Base-by-base conservation (phyloP, 352 stramenopile species). In the Pythium scleroteichum region DNA sequence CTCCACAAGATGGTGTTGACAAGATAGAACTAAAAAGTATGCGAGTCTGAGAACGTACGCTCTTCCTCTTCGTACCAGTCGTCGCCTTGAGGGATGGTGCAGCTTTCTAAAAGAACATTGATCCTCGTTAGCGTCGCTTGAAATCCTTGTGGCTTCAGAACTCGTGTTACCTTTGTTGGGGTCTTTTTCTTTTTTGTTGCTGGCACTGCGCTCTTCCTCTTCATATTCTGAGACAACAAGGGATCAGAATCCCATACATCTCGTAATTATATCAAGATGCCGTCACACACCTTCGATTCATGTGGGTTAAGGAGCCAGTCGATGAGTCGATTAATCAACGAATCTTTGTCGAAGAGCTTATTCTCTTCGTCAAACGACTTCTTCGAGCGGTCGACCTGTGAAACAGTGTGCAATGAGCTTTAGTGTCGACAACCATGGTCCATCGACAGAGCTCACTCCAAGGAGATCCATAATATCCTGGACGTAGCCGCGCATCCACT, bases 401-500 rank as follows among this genome's bases (percentile, higher is more conserved):
- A 27, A 40, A 53, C 6, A 19, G 29, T 35, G 10, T 35, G 29
- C 10, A 10, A 35, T 35, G 29, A 35, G 29, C 5, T 10, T 35
- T 5, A 35, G 29, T 35, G 16, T 19, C 14, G 8, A 27, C 12
- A 3, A 46, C 2, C 22, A 35, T 16, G 20, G 13, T 9, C 23
- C 6, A 40, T 22, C 13, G 16, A n/a, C n/a, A 41, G 29, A 39
- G 55, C 69, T 24, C 75, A 93, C 84, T 29, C 73, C 82, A 26
- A 94, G 67, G 20, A 92, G 48, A 68, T 94, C 80, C 80, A 94
- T 91, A 60, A 92, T 60, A 57, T 89, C 75, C 40, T 88, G 67
- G 22, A 94, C 58, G 53, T 91, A 94, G n/a, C 44, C 65, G 35
- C 76, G 69, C 68, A 87, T 88, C 76, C 80, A 91, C 32, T 78